These are phyloP conservation scores for Fistulina hepatica DNA, from an alignment of 1,284 basidiomycete species.

Conservation along the genomic window DNA sequence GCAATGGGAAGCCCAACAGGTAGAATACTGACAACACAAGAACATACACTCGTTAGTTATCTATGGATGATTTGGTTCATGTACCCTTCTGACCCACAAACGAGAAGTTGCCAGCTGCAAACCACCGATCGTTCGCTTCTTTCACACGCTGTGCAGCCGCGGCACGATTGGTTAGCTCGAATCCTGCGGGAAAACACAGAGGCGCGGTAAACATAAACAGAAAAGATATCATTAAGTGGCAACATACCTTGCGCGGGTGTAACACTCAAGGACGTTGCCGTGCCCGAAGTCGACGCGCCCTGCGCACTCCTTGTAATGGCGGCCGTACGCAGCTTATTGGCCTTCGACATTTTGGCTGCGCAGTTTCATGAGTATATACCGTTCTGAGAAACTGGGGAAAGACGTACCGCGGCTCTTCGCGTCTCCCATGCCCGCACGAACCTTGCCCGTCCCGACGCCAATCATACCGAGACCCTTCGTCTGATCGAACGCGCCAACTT, in stretches of 20 bases:
- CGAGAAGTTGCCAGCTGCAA: slow-evolving; percentile 76
- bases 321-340: slow-evolving; percentile 85
- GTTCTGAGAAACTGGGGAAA: slow-evolving; percentile 2
- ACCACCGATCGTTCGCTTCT: slow-evolving; percentile 91
- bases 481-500: slow-evolving; percentile 94
- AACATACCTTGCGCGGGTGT: slow-evolving; percentile 86
- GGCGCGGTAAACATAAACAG: slow-evolving; percentile 12
- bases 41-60: no score
- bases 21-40: no score
- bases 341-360: slow-evolving; percentile 91
- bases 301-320: slow-evolving; percentile 67
- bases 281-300: slow-evolving; percentile 53
- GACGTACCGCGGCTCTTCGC: slow-evolving; percentile 75
- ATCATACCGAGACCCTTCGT: slow-evolving; percentile 98
- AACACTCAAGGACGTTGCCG: slow-evolving; percentile 85
- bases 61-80: no score
- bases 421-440: slow-evolving; percentile 79
- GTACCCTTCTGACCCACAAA: slow-evolving; percentile 63
- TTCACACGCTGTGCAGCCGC: slow-evolving; percentile 73
- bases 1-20: no score
- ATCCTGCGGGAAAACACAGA: slow-evolving; percentile 35
- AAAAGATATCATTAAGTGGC: slow-evolving; percentile 3
- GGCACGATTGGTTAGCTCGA: slow-evolving; percentile 82
- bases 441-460: slow-evolving; percentile 73
- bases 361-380: slow-evolving; percentile 3